Evolutionary conservation across 2,329 filamentous ascomycete genomes (phyloP), one percentile per base, ranked within the genome.

Genomic region (Claviceps pazoutovae): DNA sequence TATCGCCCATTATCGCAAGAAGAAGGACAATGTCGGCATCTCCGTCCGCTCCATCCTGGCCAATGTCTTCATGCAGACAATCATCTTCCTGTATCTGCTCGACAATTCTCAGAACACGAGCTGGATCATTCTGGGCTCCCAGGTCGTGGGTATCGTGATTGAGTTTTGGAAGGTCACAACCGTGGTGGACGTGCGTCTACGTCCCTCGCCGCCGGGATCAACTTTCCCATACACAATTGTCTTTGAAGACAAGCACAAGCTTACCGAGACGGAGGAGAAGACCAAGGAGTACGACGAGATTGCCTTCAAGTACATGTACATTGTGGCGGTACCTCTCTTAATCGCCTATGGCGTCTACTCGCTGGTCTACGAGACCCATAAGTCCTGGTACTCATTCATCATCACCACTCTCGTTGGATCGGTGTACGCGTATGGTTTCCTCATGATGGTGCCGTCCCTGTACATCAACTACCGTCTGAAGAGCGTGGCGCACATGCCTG

Each of bases 391-490:
- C 72, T 93, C 86, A 44, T 98, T 90, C 74, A 78, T 94, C 67
- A 95, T 98, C 65, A 82, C 93, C 23, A 97, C 91, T 0, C 82
- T 98, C 9, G 93, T 98, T 21, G 93, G 90, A 11, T 91, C 86
- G 44, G 93, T 98, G 49, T 98, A 98, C 67, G 90, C 93, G 0
- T 98, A 98, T 65, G 93, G 93, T 4, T 98, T 98, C 76, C 73
- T 98, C 55, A 95, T 98, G 89, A 98, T 98, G 93, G 86, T 98
- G 8, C 93, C 93, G 14, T 86, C 83, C 54, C 75, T 98, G 37
- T 98, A 97, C 74, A 98, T 98, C 80, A 98, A 98, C 77, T 98
- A 98, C 74, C 84, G 91, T 13, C 80, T 98, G 59, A 95, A 91
- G 77, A 85, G 83, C 59, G 88, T 97, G 37, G 93, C 93, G 11